Conservation (phyloP, 2,329 filamentous ascomycete species). For the Zymoseptoria crescenta region DNA sequence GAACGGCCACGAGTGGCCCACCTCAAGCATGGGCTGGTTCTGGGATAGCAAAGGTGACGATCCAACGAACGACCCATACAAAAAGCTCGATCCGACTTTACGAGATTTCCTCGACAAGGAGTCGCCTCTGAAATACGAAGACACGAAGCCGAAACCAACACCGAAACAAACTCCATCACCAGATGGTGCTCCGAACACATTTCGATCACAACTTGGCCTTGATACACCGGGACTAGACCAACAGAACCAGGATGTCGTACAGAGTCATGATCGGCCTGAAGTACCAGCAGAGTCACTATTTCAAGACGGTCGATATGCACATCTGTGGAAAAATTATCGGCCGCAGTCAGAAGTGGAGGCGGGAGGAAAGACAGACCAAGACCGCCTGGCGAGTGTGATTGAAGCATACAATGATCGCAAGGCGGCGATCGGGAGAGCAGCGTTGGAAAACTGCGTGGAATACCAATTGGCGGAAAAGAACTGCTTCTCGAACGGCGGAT, state of each 20-base stretch:
- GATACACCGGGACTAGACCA: conserved; percentile 15
- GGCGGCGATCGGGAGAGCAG: conserved; percentile 66
- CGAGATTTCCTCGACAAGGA: conserved; percentile 79
- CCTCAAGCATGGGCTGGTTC: conserved; percentile 53
- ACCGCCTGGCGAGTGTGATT: conserved; percentile 71
- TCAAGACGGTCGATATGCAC: conserved; percentile 66
- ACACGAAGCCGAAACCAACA: conserved; percentile 8
- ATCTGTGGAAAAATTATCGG: conserved; percentile 88
- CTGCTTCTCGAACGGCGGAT: conserved; percentile 69
- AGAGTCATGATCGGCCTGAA: conserved; percentile 25
- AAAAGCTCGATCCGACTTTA: conserved; percentile 72
- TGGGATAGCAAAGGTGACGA: conserved; percentile 43
- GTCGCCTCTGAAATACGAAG: conserved; percentile 61
- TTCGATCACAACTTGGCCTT: conserved; percentile 26
- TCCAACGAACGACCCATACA: conserved; percentile 55
- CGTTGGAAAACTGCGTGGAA: conserved; percentile 85
- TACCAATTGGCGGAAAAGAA: conserved; percentile 76
- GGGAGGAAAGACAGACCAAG: conserved; percentile 64
- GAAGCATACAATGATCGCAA: conserved; percentile 79
- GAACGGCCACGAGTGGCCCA: not conserved
- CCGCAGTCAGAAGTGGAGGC: conserved; percentile 63
- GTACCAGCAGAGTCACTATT: conserved; percentile 51
- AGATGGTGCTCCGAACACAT: conserved; percentile 24
- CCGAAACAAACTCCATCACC: conserved; percentile 17
- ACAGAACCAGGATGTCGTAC: conserved; percentile 17